Evolutionary conservation across 2,329 filamentous ascomycete species (phyloP), one percentile per base, ranked within the genome.

Genomic region (Capronia epimyces): DNA sequence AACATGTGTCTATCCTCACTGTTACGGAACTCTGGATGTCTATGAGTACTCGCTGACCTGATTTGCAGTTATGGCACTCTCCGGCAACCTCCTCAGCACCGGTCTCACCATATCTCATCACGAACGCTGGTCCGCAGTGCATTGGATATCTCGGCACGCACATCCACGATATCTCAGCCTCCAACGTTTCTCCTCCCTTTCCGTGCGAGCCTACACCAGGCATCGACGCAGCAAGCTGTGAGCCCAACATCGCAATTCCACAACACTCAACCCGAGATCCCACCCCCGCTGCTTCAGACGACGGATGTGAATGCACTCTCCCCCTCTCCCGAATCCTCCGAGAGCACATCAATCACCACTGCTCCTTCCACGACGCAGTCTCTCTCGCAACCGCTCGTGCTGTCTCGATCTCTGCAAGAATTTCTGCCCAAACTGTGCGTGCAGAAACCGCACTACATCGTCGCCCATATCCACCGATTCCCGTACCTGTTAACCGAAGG

Each of bases 401-500:
- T 74, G 47, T 69, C 66, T 15, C 62, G 68, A 53, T 68, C 71
- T 12, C 60, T 73, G 27, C 66, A 71, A 57, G 58, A 64, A 16
- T 67, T 69, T 45, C 69, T 76, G 27, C 72, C 73, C 6, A 63
- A 69, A 47, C 69, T 76, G 45, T 63, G 63, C 36, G 62, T 66
- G 39, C 73, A 76, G 59, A 61, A 64, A 31, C 70, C 72, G 20
- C 71, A 75, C 64, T 76, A 75, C 62, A 67, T 75, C 34, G 67
- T 68, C 21, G 69, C 72, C 9, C 71, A 75, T 60, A 60, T 76
- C 24, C 73, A 76, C 59, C 68, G 69, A 2, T 67, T 69, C n/a
- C 72, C 73, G n/a, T 76, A 73, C 63, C 69, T 76, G 20, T 63
- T 76, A 44, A 75, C 73, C 0, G 73, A 77, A 39, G 87, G 87